Conservation (phyloP, 202 grass and related monocot species). For the Digitaria exilis region DNA sequence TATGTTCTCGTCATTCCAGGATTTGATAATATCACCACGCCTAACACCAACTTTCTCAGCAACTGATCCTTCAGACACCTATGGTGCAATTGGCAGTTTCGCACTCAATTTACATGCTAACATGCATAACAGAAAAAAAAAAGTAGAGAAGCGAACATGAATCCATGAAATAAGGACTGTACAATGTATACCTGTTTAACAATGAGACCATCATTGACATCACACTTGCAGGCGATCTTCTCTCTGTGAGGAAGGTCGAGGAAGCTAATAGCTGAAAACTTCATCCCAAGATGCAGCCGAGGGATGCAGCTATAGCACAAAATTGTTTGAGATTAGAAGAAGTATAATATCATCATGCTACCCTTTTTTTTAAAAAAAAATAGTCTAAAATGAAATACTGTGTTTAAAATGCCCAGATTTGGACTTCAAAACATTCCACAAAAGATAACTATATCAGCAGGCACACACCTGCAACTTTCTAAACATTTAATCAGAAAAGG, state of each 20-base stretch:
- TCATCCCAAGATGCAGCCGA: slow-evolving; percentile 18
- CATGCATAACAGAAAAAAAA: background rate
- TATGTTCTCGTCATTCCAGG: background rate
- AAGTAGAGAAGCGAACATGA: background rate
- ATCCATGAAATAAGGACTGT: background rate
- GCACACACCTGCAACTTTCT: background rate
- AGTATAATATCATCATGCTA: background rate
- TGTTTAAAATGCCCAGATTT: background rate
- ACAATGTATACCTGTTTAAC: background rate
- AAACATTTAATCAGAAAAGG: background rate
- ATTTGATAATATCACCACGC: background rate
- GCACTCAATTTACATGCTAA: background rate
- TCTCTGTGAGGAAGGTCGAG: background rate
- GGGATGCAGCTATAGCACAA: background rate
- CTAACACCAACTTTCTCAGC: background rate
- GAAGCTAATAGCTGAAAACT: slow-evolving; percentile 11
- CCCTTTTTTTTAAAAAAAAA: background rate
- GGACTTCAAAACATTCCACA: background rate
- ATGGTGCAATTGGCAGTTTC: background rate
- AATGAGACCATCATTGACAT: background rate
- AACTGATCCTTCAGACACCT: background rate
- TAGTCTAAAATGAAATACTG: background rate
- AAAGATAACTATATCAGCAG: background rate
- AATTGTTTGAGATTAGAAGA: background rate
- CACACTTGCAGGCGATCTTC: slow-evolving; percentile 4